Percentiles rank a stretch among this genome's conserved stretches.
phyloP scores from a whole-genome alignment of 768 basidiomycete species.

The Leccinum variicolor region DNA sequence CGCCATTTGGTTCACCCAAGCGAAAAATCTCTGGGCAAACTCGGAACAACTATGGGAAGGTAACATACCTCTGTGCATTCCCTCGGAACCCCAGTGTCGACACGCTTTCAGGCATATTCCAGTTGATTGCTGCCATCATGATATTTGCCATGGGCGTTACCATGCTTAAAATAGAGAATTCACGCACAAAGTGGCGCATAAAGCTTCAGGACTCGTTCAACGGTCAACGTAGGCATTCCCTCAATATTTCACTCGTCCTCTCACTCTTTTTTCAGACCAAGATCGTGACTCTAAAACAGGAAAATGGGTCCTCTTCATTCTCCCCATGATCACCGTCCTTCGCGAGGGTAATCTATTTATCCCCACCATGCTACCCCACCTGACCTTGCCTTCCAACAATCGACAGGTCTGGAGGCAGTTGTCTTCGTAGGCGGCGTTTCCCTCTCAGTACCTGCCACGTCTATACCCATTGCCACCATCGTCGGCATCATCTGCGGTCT shows the following conservation, averaged over 20 bases:
- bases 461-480: conserved; percentile 90
- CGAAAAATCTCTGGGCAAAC: conserved; percentile 77
- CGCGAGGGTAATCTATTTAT: conserved; percentile 67
- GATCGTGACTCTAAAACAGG: conserved; percentile 52
- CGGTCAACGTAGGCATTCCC: conserved; percentile 41
- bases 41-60: conserved; percentile 96
- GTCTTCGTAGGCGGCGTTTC: conserved; percentile 94
- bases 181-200: conserved; percentile 91
- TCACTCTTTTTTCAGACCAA: conserved; percentile 30
- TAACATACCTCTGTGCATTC: conserved; percentile 15
- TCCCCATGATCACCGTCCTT: conserved; percentile 89
- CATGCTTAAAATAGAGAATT: conserved; percentile 94
- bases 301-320: conserved; percentile 85
- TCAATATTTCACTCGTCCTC: background rate
- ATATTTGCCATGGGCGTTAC: conserved; percentile 92
- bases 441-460: conserved; percentile 72
- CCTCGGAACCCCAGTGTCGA: background rate
- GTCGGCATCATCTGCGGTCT: conserved; percentile 80
- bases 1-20: conserved; percentile 92
- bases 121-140: conserved; percentile 69
- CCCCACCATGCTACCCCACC: background rate
- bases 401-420: conserved; percentile 77
- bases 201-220: conserved; percentile 82
- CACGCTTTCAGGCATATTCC: conserved; percentile 52
- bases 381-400: background rate